These are phyloP conservation scores for Phoma sp. DNA, from an alignment of 2,329 filamentous ascomycete genomes.

Conservation along the genomic window DNA sequence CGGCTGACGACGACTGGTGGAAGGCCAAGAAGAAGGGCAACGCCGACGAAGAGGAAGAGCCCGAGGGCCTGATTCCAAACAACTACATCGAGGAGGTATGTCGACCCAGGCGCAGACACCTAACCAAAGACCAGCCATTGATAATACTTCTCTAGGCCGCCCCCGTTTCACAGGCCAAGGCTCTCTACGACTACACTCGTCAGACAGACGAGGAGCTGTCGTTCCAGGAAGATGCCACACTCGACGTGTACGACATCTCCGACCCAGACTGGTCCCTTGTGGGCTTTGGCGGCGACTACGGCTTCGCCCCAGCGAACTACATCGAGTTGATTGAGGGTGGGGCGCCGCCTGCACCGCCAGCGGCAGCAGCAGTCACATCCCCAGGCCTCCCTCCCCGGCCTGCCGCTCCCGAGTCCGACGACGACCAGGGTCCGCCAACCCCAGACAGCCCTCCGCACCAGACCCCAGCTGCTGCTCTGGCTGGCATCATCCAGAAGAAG, in stretches of 20 bases:
- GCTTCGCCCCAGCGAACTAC: slow-evolving; percentile 95
- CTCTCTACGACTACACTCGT: slow-evolving; percentile 97
- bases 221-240: slow-evolving; percentile 83
- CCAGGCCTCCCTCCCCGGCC: slow-evolving; percentile 50
- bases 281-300: slow-evolving; percentile 81
- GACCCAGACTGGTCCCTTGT: slow-evolving; percentile 98
- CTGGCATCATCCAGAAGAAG: slow-evolving; percentile 58
- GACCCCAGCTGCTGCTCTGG: slow-evolving; percentile 64
- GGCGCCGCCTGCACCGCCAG: slow-evolving; percentile 38
- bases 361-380: slow-evolving; percentile 49
- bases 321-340: slow-evolving; percentile 71
- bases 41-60: slow-evolving; percentile 86
- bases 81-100: slow-evolving; percentile 95
- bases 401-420: slow-evolving; percentile 52
- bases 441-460: slow-evolving; percentile 55
- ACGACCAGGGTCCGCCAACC: slow-evolving; percentile 51
- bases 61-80: slow-evolving; percentile 85
- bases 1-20: slow-evolving; percentile 83
- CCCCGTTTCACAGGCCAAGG: slow-evolving; percentile 74
- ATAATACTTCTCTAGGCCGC: slow-evolving; percentile 59
- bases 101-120: slow-evolving; percentile 16
- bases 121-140: slow-evolving; percentile 11
- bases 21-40: slow-evolving; percentile 86
- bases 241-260: slow-evolving; percentile 86
- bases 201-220: slow-evolving; percentile 98